Base-by-base conservation (phyloP, 768 basidiomycete species). In the Naganishia antarctica region DNA sequence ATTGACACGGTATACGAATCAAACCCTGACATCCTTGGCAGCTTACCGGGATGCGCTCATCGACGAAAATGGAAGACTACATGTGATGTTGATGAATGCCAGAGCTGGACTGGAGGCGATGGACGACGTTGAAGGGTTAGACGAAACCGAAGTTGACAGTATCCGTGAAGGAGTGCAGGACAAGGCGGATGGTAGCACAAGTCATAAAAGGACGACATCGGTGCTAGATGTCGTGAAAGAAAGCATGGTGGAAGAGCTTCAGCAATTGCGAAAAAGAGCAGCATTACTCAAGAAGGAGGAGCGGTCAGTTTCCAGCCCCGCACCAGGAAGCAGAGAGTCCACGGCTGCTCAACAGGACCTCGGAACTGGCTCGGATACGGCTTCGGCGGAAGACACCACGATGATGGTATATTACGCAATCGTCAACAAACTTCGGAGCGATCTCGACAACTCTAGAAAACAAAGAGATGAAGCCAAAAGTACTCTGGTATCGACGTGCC, bases 41-140 rank as follows among this genome's bases (percentile, higher is more conserved):
- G 48, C 62, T 15, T 50, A 41, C 37, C 62, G 62, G 8, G 50
- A 63, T 41, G 48, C 62, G 13, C 62, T 63, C 3, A 41, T 48
- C 11, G 37, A 51, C 37, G 62, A 63, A 44, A 50, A 53, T 29
- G 41, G 29, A 25, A 25, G 62, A 28, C 50, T 63, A 25, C 37
- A 49, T 18, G 41, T 21, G 11, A 50, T 63, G 47, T 43, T 63
- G 26, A 37, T 41, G 12, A 37, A 53, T 6, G 50, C 49, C 21
- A 23, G 34, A 44, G 32, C 34, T 13, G 62, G 40, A 23, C 44
- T 53, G 7, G 50, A 28, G 2, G 49, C 34, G 15, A 13, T 47
- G 13, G 15, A 16, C 37, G 23, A 5, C 4, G 34, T 23, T 6
- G 21, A 7, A 21, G 21, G 37, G 2, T 0, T 5, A 23, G 53